Percentiles rank a stretch among this genome's conserved stretches.
These are phyloP conservation scores for Besnoitia besnoiti DNA, from an alignment of 169 alveolate genomes.

Conservation along the genomic window DNA sequence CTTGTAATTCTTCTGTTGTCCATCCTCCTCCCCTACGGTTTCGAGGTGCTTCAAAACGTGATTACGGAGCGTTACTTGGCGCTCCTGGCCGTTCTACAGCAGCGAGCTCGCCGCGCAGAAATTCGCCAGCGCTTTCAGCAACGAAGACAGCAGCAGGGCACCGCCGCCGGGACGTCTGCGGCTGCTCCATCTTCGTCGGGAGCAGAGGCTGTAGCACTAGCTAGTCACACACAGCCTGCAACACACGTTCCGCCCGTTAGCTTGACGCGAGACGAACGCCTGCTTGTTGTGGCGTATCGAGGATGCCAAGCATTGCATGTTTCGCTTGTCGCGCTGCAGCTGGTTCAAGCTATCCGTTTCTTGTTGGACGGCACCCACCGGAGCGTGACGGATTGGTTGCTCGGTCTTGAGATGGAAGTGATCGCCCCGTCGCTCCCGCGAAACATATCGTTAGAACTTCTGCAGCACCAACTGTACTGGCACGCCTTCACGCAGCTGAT, in stretches of 20 bases:
- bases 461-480: slow-evolving; percentile 64
- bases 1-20: slow-evolving; percentile 37
- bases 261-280: not conserved
- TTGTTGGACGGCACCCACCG: slow-evolving; percentile 39
- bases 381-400: slow-evolving; percentile 52
- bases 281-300: not conserved
- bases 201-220: not conserved
- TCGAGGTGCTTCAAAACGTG: slow-evolving; percentile 35
- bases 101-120: slow-evolving; percentile 52
- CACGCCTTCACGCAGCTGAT: slow-evolving; percentile 47
- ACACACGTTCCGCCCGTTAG: not conserved
- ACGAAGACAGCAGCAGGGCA: not conserved
- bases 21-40: slow-evolving; percentile 37
- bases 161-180: not conserved
- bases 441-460: slow-evolving; percentile 35
- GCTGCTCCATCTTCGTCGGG: not conserved
- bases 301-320: not conserved
- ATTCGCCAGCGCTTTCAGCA: slow-evolving; percentile 20
- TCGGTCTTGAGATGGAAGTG: slow-evolving; percentile 41
- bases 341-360: slow-evolving; percentile 14
- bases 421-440: slow-evolving; percentile 60
- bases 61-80: slow-evolving; percentile 3
- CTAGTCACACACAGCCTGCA: not conserved
- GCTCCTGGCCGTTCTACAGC: slow-evolving; percentile 35
- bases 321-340: not conserved